Base-by-base conservation (phyloP, 2,329 filamentous ascomycete species). In the Colletotrichum agaves region DNA sequence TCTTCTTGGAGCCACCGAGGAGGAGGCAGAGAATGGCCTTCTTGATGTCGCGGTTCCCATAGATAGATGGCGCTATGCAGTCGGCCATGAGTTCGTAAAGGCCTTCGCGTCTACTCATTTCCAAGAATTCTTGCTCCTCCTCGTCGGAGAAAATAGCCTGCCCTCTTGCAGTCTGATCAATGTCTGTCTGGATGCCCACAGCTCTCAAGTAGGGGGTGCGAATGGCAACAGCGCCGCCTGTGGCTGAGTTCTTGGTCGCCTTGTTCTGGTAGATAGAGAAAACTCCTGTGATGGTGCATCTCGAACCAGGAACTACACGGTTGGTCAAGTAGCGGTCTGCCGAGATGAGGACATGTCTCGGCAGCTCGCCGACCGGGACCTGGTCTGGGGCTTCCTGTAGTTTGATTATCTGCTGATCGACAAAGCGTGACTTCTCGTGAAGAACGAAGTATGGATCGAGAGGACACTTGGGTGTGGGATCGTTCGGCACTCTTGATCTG, bases 211-310 rank as follows among this genome's bases (percentile, higher is more conserved):
- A 99, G 0, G 96, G 96, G 53, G 97, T 98, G 71, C 96, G 89
- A 74, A 99, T 98, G 8, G 96, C 96, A 3, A 98, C 94, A 1
- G 96, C 96, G 2, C 91, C 91, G 59, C 90, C 90, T 2, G 87
- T 88, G 17, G 86, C 88, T 4, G 88, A 89, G 73, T 91, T 92
- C 79, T 94, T 97, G 46, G 88, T 91, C 44, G 91, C 92, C 79
- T 98, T 98, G 73, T 91, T 92, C 78, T 98, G 93, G 79, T 98
- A 99, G 75, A 98, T 98, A 33, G 95, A 98, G 82, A 98, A 99
- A 37, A 99, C 93, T 19, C 96, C 96, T 88, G 96, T 98, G 17
- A 99, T 87, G 3, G 94, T 97, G 78, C 96, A 99, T 77, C 95
- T 88, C 57, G 95, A 97, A 33, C 96, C 96, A 5, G 96, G 96